These are phyloP conservation scores for Komagataella phaffii DNA, from an alignment of 805 yeast genomes.

Conservation along the genomic window DNA sequence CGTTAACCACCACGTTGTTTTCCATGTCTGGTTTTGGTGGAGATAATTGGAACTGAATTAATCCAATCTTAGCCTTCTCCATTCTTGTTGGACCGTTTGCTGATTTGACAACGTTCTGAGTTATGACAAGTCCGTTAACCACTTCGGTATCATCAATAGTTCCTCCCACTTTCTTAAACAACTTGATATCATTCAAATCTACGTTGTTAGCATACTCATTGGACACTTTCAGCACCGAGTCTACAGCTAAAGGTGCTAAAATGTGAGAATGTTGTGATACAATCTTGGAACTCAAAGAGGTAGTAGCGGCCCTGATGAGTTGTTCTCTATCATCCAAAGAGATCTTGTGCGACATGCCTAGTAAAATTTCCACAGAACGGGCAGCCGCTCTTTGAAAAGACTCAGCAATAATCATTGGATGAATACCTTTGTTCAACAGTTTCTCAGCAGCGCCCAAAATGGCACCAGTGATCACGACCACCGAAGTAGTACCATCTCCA, in stretches of 20 bases:
- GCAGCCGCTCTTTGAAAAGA: constrained; percentile 81
- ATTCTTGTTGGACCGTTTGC: constrained; percentile 94
- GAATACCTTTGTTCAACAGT: constrained; percentile 79
- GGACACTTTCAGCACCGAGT: constrained; percentile 73
- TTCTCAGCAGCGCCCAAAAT: constrained; percentile 90
- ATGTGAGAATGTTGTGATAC: constrained; percentile 83
- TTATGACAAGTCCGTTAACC: constrained; percentile 85
- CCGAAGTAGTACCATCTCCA: constrained; percentile 99
- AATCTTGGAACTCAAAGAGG: constrained; percentile 89
- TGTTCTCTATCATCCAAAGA: constrained; percentile 73
- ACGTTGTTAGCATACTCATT: constrained; percentile 45
- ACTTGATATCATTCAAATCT: constrained; percentile 77
- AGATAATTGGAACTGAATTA: constrained; percentile 86
- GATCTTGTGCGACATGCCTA: constrained; percentile 76
- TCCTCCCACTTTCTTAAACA: constrained; percentile 92
- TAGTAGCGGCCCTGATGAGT: constrained; percentile 81
- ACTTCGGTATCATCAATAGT: constrained; percentile 94
- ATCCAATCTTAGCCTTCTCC: constrained; percentile 86
- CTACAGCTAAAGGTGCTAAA: constrained; percentile 89
- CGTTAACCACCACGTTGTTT: constrained; percentile 93
- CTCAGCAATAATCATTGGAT: constrained; percentile 91
- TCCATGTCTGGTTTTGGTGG: constrained; percentile 98
- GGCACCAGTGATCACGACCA: constrained; percentile 91
- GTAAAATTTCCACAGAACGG: constrained; percentile 67
- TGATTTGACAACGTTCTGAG: constrained; percentile 76